These are phyloP conservation scores for Physcomitrellopsis africana DNA, from an alignment of 225 moss, liverwort and hornwort genomes.

Conservation along the genomic window DNA sequence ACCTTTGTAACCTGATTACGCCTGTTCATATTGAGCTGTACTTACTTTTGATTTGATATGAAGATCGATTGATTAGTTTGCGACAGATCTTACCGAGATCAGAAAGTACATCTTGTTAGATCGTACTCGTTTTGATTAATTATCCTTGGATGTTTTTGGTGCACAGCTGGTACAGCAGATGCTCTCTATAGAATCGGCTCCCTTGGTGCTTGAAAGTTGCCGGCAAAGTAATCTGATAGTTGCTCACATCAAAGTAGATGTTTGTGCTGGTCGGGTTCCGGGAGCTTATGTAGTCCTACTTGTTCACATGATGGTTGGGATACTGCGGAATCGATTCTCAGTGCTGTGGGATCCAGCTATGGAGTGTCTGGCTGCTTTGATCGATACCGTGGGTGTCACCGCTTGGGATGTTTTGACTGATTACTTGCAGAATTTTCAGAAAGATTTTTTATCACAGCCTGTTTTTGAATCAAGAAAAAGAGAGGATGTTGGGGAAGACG, in stretches of 20 bases:
- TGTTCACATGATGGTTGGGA: constrained; percentile 80
- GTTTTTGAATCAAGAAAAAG: constrained; percentile 28
- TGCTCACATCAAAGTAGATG: constrained; percentile 71
- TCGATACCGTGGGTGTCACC: constrained; percentile 59
- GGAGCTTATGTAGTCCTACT: constrained; percentile 69
- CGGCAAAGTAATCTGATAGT: constrained; percentile 72
- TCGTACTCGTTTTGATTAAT: constrained; percentile 5
- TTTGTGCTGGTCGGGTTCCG: constrained; percentile 68
- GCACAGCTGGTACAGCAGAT: constrained; percentile 71
- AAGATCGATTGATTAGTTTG: neutral
- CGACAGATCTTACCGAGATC: neutral
- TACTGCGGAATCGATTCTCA: constrained; percentile 86
- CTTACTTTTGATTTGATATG: neutral
- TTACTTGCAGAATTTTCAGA: constrained; percentile 63
- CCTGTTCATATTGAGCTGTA: neutral
- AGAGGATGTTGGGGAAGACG: constrained; percentile 45
- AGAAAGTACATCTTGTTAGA: neutral
- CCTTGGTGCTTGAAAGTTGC: constrained; percentile 67
- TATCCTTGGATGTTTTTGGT: constrained; percentile 28
- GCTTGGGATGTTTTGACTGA: constrained; percentile 65
- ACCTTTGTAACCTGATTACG: neutral
- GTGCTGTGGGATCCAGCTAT: constrained; percentile 87
- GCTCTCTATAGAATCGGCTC: constrained; percentile 67
- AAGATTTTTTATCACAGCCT: constrained; percentile 61
- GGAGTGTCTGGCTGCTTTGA: constrained; percentile 70